A percentile compares a stretch with the other conserved stretches of the same genome.
Conservation (phyloP, 139 green algal species). For the Pleodorina starrii region DNA sequence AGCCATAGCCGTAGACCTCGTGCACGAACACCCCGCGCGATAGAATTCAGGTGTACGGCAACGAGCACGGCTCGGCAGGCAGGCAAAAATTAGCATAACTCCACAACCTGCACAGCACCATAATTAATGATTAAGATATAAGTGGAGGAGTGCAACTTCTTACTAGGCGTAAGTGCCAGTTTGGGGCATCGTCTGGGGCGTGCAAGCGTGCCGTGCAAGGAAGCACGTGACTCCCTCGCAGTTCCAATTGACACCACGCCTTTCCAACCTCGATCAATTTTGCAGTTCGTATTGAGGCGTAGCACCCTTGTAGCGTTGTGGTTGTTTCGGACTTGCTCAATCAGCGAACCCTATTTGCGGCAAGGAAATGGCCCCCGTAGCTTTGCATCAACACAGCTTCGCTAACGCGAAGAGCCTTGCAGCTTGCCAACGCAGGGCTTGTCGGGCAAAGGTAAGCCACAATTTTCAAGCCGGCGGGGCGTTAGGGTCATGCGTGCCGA, state of each 20-base stretch:
- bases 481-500: not conserved
- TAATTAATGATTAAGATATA: too few relatives aligned
- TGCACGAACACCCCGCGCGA: too few relatives aligned
- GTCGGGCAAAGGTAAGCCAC: constrained; percentile 1
- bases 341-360: constrained; percentile 15
- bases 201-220: too few relatives aligned
- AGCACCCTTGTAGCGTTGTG: not conserved
- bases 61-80: too few relatives aligned
- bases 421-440: not conserved
- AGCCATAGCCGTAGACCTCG: too few relatives aligned
- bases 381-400: not conserved
- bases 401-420: not conserved
- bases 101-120: too few relatives aligned
- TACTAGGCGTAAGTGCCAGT: too few relatives aligned
- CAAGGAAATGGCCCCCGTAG: constrained; percentile 17
- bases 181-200: too few relatives aligned
- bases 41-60: too few relatives aligned
- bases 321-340: not conserved
- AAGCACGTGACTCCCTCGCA: not conserved
- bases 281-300: not conserved
- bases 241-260: not conserved
- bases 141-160: too few relatives aligned
- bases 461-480: too few relatives aligned
- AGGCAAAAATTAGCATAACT: too few relatives aligned
- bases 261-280: not conserved